Conservation (phyloP, 495 filamentous ascomycete species). For the Penicillium atrosanguineum region DNA sequence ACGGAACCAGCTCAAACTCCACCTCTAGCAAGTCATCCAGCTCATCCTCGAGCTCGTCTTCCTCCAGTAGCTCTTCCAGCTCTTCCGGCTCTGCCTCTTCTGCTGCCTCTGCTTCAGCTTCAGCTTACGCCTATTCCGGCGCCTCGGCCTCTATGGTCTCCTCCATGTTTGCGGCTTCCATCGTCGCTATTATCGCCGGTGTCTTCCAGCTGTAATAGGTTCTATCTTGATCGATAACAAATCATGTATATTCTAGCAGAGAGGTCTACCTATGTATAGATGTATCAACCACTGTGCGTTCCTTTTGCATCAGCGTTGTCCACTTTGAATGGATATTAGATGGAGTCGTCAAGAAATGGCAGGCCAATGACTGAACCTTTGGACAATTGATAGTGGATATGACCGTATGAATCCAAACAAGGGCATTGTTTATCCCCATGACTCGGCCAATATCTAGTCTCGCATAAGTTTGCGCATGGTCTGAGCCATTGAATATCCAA, state of each 20-base stretch:
- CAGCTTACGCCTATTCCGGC: neutral
- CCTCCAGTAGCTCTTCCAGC: constrained; percentile 8
- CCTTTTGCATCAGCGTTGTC: constrained; percentile 41
- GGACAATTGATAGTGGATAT: too few species aligned
- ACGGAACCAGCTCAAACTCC: constrained; percentile 16
- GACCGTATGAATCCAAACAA: too few species aligned
- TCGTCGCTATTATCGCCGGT: constrained; percentile 25
- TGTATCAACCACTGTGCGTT: constrained; percentile 12
- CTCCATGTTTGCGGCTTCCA: constrained; percentile 4
- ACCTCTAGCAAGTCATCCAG: constrained; percentile 3
- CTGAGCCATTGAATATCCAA: too few species aligned
- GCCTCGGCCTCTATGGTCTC: constrained; percentile 10
- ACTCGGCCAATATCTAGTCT: too few species aligned
- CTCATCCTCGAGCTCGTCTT: constrained; percentile 8
- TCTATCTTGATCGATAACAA: neutral
- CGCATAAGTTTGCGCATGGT: too few species aligned
- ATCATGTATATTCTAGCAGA: neutral
- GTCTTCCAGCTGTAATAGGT: constrained; percentile 23
- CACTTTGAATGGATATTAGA: constrained; percentile 20
- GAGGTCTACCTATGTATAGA: neutral
- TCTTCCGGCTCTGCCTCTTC: constrained; percentile 8
- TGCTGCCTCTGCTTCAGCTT: constrained; percentile 10
- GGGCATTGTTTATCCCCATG: too few species aligned
- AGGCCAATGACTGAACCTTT: too few species aligned
- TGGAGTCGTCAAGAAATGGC: constrained; percentile 21